These are phyloP conservation scores for Diaporthe ampelina DNA, from an alignment of 2,329 filamentous ascomycete species.

Conservation along the genomic window DNA sequence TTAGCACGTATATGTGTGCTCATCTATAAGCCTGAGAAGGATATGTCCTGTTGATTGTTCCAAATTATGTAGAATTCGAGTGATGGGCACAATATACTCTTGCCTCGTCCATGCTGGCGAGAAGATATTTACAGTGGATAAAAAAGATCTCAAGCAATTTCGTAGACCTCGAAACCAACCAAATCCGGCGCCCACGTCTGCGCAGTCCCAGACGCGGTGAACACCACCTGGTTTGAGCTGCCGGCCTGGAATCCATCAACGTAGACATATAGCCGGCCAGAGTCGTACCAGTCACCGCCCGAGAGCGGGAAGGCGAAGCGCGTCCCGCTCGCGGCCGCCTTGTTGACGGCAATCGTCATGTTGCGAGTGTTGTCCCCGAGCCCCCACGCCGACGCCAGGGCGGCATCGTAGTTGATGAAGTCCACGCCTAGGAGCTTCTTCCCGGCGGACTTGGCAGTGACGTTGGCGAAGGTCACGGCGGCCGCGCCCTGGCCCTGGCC, in stretches of 20 bases:
- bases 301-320: slow-evolving; percentile 65
- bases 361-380: slow-evolving; percentile 64
- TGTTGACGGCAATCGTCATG: slow-evolving; percentile 64
- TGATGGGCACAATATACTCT: neutral
- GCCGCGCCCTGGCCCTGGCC: slow-evolving; percentile 48
- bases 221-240: slow-evolving; percentile 53
- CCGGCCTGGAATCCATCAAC: slow-evolving; percentile 61
- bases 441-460: slow-evolving; percentile 49
- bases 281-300: slow-evolving; percentile 65
- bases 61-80: too few species aligned
- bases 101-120: neutral
- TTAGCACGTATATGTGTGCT: neutral
- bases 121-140: neutral
- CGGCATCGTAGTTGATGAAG: slow-evolving; percentile 67
- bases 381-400: slow-evolving; percentile 57
- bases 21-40: neutral
- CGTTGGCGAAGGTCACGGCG: slow-evolving; percentile 52
- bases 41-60: neutral
- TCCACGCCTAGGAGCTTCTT: slow-evolving; percentile 60
- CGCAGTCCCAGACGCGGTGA: slow-evolving; percentile 46
- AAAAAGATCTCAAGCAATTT: slow-evolving; percentile 34
- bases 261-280: slow-evolving; percentile 59
- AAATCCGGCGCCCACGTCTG: slow-evolving; percentile 56
- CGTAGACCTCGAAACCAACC: slow-evolving; percentile 57
- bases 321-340: slow-evolving; percentile 50